Evolutionary conservation across 2,329 filamentous ascomycete genomes (phyloP).

Genomic region (Nigrospora oryzae): DNA sequence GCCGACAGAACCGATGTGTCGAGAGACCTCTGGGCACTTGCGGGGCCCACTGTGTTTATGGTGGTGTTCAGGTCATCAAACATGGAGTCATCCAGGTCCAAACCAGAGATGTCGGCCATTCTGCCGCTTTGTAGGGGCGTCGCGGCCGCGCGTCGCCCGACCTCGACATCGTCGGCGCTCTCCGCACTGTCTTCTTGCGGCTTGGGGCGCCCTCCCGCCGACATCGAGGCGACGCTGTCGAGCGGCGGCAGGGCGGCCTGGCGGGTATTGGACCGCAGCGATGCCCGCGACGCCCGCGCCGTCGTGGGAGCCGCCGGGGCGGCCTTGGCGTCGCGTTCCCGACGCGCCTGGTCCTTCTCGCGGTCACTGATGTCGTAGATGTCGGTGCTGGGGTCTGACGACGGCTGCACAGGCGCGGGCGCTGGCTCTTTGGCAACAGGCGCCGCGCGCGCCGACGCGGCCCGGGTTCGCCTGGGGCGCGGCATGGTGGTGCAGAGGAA

Average conservation of each 20-base stretch:
- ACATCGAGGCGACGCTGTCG: slow-evolving; percentile 20
- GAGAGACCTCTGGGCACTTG: slow-evolving; percentile 19
- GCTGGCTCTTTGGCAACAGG: not conserved
- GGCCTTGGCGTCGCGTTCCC: slow-evolving; percentile 11
- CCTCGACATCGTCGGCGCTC: slow-evolving; percentile 12
- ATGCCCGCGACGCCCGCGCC: slow-evolving; percentile 1
- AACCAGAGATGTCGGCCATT: slow-evolving; percentile 17
- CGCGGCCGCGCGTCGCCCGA: slow-evolving; percentile 8
- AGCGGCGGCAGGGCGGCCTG: slow-evolving; percentile 18
- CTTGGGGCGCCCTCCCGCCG: slow-evolving; percentile 5
- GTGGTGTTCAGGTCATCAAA: slow-evolving; percentile 24
- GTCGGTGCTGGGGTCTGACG: slow-evolving; percentile 14
- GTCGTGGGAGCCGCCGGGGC: slow-evolving; percentile 6
- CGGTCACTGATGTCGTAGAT: slow-evolving; percentile 23
- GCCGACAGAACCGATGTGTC: slow-evolving; percentile 20
- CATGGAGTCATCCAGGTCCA: slow-evolving; percentile 22
- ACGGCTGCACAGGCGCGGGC: slow-evolving; percentile 3
- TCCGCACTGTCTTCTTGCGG: slow-evolving; percentile 9
- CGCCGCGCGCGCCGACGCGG: slow-evolving; percentile 14
- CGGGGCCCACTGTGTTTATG: slow-evolving; percentile 15
- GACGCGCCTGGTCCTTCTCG: slow-evolving; percentile 17
- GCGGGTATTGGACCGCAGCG: slow-evolving; percentile 4
- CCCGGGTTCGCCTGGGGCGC: slow-evolving; percentile 16
- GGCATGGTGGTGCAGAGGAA: slow-evolving; percentile 12
- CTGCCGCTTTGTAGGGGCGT: slow-evolving; percentile 16